Evolutionary conservation across 106 monocot species (phyloP).

Genomic region (Allium cepa): DNA sequence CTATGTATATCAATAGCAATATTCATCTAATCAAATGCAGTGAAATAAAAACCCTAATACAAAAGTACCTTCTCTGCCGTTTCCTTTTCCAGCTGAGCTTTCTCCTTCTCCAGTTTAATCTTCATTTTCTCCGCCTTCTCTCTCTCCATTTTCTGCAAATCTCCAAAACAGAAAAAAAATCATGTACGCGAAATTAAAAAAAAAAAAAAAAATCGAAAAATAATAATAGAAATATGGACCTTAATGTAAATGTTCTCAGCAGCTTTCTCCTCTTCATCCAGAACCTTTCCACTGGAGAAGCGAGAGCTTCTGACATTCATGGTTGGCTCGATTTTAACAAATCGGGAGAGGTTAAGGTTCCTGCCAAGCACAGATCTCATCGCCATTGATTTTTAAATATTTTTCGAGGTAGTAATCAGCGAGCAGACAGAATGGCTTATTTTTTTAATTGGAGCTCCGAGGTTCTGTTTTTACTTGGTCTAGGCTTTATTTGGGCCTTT

Average conservation of each 20-base stretch:
- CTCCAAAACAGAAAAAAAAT: not conserved
- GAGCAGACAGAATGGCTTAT: too few species aligned
- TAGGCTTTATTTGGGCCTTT: too few species aligned
- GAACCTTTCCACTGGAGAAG: constrained; percentile 37
- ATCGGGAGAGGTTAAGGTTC: not conserved
- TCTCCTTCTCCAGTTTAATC: constrained; percentile 6
- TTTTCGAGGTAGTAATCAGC: too few species aligned
- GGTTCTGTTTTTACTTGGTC: too few species aligned
- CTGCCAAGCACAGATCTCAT: constrained; percentile 2
- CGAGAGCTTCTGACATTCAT: constrained; percentile 7
- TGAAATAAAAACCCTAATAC: too few species aligned
- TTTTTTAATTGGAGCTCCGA: too few species aligned
- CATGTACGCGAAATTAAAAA: not conserved
- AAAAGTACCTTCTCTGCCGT: not conserved
- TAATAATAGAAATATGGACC: constrained; percentile 19
- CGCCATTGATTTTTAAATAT: constrained; percentile 2
- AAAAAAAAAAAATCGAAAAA: not conserved
- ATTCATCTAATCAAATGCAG: too few species aligned
- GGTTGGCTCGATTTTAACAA: not conserved
- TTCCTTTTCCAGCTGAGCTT: constrained; percentile 5
- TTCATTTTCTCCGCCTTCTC: constrained; percentile 8
- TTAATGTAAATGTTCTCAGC: constrained; percentile 73
- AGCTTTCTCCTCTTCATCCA: constrained; percentile 63
- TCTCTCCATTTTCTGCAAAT: constrained; percentile 10
- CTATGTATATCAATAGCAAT: too few species aligned